Evolutionary conservation across 768 basidiomycete species (phyloP), one percentile per base, ranked within the genome.

Genomic region (Rhizopogon sp.): DNA sequence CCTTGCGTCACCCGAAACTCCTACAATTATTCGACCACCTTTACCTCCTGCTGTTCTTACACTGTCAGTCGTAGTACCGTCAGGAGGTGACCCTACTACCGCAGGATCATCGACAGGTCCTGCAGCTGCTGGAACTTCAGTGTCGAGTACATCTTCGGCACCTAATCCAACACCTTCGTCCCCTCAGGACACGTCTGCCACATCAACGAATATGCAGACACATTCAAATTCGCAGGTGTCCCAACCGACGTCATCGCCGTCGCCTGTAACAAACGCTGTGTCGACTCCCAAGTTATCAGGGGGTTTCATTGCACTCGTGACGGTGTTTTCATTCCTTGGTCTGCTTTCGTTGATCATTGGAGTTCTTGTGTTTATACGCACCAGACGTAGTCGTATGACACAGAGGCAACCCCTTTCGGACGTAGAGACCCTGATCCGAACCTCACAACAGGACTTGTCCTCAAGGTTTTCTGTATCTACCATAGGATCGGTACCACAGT

Each of bases 301-400:
- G 16, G 52, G 56, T 17, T 47, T 65, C 9, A 60, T 66, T 35
- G 60, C 58, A 20, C 58, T 63, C 45, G 59, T 64, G 40, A 45
- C 50, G 14, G 43, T 58, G 3, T 28, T 57, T 14, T 61, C 60
- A 39, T 43, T 60, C 28, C 45, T 65, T 22, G 61, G 37, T 20
- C 28, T 60, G 8, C 9, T 61, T 9, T 62, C 64, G 28, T 52
- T 65, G 39, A 47, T 54, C 7, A 17, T 62, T 10, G 64, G 60
- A 20, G 11, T 53, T 2, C 53, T 58, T 17, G 22, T 64, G 39
- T 66, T 56, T 39, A 28, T 44, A n/a, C 59, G 65, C 10, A 53
- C 43, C 14, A 58, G 59, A 16, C 41, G 47, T 31, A 54, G 45
- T 33, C 57, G 49, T 31, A 53, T 55, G n/a, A 2, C 14, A 4